phyloP scores from a whole-genome alignment of 2,329 filamentous ascomycete genomes.

The Verticillium alfalfae region DNA sequence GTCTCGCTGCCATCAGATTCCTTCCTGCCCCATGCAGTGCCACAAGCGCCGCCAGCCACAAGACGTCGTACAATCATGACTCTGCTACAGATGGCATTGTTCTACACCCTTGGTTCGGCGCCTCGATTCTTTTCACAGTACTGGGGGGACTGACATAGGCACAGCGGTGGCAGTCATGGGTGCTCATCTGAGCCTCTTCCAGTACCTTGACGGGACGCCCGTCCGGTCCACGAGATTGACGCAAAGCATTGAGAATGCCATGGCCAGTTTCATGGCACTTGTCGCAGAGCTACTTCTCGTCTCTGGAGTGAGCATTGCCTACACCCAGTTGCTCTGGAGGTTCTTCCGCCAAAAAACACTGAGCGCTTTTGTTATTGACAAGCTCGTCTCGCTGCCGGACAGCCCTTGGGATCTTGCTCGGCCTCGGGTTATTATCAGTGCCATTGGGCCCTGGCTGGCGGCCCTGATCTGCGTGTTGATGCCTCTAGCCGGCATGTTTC shows the following conservation, averaged over 20 bases:
- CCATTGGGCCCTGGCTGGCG: not conserved
- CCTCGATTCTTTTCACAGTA: not conserved
- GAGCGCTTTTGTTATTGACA: constrained; percentile 1
- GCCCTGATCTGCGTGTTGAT: not conserved
- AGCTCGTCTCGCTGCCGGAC: not conserved
- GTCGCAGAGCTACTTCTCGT: constrained; percentile 68
- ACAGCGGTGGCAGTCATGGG: not conserved
- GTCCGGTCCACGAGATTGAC: not conserved
- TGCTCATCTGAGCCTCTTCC: not conserved
- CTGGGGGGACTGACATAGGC: not conserved
- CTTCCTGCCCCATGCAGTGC: not conserved
- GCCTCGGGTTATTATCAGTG: not conserved
- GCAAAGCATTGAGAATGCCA: constrained; percentile 47
- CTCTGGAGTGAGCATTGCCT: constrained; percentile 1
- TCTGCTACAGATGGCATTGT: not conserved
- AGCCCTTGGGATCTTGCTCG: constrained; percentile 1
- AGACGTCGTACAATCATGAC: not conserved
- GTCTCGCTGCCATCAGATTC: not conserved
- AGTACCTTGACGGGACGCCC: not conserved
- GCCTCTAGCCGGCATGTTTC: constrained; percentile 2
- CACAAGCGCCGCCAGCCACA: constrained; percentile 16
- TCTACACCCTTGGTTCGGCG: not conserved
- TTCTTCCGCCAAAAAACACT: not conserved
- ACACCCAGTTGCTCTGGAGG: constrained; percentile 2
- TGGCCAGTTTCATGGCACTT: constrained; percentile 78